phyloP scores from a whole-genome alignment of 2,329 filamentous ascomycete genomes.

The Botrytis deweyae region DNA sequence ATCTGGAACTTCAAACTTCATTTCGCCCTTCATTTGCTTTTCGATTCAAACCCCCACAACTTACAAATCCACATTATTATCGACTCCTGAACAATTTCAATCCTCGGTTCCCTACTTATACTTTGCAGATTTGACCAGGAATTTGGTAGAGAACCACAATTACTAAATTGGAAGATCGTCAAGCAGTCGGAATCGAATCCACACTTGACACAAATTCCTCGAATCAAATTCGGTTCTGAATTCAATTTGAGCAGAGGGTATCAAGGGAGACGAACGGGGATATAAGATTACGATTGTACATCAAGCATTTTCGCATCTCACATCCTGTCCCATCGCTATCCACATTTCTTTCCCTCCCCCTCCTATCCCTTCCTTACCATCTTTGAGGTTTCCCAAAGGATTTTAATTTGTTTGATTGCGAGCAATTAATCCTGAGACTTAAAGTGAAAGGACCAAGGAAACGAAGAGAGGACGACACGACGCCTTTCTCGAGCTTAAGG shows the following conservation, averaged over 20 bases:
- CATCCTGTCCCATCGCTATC: not conserved
- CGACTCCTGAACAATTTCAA: slow-evolving; percentile 13
- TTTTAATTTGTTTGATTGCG: slow-evolving; percentile 12
- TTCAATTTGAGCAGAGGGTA: not conserved
- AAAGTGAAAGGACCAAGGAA: not conserved
- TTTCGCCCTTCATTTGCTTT: not conserved
- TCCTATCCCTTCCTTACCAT: slow-evolving; percentile 1
- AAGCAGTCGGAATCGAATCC: slow-evolving; percentile 11
- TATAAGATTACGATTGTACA: slow-evolving; percentile 8
- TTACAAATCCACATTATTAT: not conserved
- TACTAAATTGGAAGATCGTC: slow-evolving; percentile 17
- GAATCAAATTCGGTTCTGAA: slow-evolving; percentile 8
- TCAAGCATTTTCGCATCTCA: slow-evolving; percentile 14
- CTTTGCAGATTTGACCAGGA: not conserved
- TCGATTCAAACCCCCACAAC: not conserved
- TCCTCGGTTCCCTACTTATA: not conserved
- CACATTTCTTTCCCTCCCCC: slow-evolving; percentile 4
- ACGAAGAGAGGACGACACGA: not conserved
- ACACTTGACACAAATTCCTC: slow-evolving; percentile 11
- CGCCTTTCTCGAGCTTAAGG: not conserved
- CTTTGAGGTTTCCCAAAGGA: not conserved
- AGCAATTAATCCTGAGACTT: slow-evolving; percentile 2
- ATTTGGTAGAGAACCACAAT: slow-evolving; percentile 12
- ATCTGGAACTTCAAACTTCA: not conserved
- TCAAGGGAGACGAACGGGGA: slow-evolving; percentile 15